Conservation (phyloP, 352 stramenopile species). For the Globisporangium rhizosaccharum region DNA sequence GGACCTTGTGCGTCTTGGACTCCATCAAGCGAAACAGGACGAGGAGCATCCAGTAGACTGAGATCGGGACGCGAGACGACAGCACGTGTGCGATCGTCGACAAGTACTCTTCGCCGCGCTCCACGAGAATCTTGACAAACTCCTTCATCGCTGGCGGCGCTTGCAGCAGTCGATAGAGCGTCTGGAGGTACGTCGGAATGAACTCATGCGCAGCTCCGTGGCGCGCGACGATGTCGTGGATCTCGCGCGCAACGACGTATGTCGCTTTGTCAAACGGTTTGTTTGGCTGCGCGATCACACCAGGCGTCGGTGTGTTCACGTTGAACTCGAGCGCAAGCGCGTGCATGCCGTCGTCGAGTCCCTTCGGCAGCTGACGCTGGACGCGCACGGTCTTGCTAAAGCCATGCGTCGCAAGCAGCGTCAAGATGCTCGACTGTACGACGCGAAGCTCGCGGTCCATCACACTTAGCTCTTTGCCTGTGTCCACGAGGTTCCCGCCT, state of each 20-base stretch:
- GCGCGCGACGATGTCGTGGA: conserved; percentile 57
- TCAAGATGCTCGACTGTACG: conserved; percentile 58
- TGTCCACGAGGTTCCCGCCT: conserved; percentile 40
- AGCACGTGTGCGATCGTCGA: conserved; percentile 61
- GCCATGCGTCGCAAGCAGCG: conserved; percentile 48
- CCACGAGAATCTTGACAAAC: conserved; percentile 66
- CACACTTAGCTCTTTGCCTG: conserved; percentile 32
- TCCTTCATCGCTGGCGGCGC: conserved; percentile 64
- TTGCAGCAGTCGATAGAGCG: conserved; percentile 62
- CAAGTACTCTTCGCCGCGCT: conserved; percentile 75
- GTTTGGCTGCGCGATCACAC: conserved; percentile 67
- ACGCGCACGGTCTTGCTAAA: conserved; percentile 56
- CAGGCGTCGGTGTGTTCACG: conserved; percentile 62
- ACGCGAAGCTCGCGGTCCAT: conserved; percentile 68
- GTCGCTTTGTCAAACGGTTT: conserved; percentile 75
- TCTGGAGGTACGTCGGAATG: conserved; percentile 68
- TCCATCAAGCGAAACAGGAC: conserved; percentile 59
- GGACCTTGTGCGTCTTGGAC: conserved; percentile 51
- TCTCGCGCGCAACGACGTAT: conserved; percentile 60
- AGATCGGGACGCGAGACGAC: conserved; percentile 38
- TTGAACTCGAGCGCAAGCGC: conserved; percentile 71
- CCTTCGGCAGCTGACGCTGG: conserved; percentile 56
- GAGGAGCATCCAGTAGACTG: conserved; percentile 74
- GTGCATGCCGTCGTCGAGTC: conserved; percentile 74
- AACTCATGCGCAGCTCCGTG: conserved; percentile 62